These are phyloP conservation scores for Euphorbia celastroides DNA, from an alignment of 441 rosid species.

Conservation along the genomic window DNA sequence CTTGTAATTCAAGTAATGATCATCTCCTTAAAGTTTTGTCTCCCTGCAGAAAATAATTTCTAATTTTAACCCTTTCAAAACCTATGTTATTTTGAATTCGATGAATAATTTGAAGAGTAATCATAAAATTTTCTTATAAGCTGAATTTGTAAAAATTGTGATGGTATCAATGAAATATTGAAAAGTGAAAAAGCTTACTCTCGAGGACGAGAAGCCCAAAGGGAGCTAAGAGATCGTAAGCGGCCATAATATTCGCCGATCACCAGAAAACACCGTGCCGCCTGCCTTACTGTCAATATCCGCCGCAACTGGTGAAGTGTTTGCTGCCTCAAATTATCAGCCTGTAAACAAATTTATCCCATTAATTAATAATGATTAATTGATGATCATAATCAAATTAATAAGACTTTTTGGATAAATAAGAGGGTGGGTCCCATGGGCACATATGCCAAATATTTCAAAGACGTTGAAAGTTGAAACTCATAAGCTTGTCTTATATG, in stretches of 20 bases:
- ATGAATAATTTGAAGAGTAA: too few species aligned
- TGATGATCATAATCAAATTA: background rate
- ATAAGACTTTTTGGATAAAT: background rate
- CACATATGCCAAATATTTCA: slow-evolving; percentile 24
- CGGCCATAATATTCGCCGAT: slow-evolving; percentile 87
- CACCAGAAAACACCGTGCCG: slow-evolving; percentile 75
- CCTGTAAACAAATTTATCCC: slow-evolving; percentile 46
- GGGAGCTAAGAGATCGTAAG: slow-evolving; percentile 87
- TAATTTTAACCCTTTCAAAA: too few species aligned
- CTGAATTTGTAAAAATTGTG: too few species aligned
- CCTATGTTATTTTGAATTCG: too few species aligned
- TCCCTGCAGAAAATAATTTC: too few species aligned
- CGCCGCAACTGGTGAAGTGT: slow-evolving; percentile 67
- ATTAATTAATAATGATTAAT: background rate
- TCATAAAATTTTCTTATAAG: too few species aligned
- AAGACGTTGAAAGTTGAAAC: slow-evolving; percentile 30
- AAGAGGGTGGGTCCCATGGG: slow-evolving; percentile 22
- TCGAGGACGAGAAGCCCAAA: slow-evolving; percentile 87
- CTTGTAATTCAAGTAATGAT: background rate
- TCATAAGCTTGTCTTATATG: slow-evolving; percentile 28
- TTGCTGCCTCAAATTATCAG: slow-evolving; percentile 88
- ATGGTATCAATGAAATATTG: background rate
- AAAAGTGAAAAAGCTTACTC: slow-evolving; percentile 42
- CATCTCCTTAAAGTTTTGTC: background rate
- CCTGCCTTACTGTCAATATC: slow-evolving; percentile 70